Conservation (phyloP, 768 basidiomycete genomes). For the Brasilioporus rufonigricans region DNA sequence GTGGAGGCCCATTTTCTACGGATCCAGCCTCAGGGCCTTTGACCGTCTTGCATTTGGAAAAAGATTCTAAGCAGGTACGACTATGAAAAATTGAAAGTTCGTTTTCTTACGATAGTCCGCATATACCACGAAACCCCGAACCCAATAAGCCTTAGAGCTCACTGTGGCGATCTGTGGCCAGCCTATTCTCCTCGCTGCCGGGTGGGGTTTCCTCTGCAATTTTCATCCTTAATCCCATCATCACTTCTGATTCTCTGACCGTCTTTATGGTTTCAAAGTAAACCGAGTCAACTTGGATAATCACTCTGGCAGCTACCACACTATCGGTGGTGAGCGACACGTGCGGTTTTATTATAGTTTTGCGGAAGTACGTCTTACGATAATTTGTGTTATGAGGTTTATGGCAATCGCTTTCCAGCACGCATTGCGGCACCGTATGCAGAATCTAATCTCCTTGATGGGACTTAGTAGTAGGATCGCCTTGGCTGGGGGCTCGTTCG, state of each 20-base stretch:
- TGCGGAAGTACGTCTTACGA: no score
- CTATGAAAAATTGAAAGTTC: background rate
- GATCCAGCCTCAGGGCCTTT: no score
- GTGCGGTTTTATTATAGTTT: background rate
- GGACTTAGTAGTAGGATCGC: conserved; percentile 7
- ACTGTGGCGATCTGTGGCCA: background rate
- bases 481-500: background rate
- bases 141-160: background rate
- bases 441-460: no score
- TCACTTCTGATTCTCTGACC: background rate
- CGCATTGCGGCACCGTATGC: no score
- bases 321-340: background rate
- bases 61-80: background rate
- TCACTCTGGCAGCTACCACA: background rate
- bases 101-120: background rate
- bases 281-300: background rate
- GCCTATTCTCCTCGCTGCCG: background rate
- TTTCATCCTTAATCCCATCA: background rate
- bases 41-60: no score
- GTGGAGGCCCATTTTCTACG: no score
- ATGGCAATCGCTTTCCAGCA: conserved; percentile 2
- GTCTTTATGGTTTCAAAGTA: background rate
- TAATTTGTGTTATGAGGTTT: no score
- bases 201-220: background rate
- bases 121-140: background rate